These are phyloP conservation scores for Solanum rostratum DNA, from an alignment of 257 asterid genomes.

Conservation along the genomic window DNA sequence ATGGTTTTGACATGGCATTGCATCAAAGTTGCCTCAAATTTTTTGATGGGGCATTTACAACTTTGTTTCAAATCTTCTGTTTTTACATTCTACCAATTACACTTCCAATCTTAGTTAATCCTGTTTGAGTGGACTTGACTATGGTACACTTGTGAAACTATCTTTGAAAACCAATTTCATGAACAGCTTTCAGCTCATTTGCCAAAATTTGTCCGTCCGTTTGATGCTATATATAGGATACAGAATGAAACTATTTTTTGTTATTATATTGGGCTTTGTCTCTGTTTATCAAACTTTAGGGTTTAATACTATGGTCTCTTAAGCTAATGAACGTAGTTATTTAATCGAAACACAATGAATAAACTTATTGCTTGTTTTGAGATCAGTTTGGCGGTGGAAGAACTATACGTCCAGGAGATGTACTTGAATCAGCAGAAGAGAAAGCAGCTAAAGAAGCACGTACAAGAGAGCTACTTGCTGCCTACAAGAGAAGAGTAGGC, in stretches of 20 bases:
- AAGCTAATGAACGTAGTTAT: neutral
- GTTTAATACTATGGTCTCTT: neutral
- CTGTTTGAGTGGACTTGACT: neutral
- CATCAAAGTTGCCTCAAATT: neutral
- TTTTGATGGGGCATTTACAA: neutral
- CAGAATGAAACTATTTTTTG: neutral
- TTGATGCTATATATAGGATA: neutral
- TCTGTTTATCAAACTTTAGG: neutral
- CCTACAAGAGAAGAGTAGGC: constrained; percentile 62
- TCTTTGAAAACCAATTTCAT: neutral
- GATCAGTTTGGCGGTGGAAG: constrained; percentile 88
- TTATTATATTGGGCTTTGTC: neutral
- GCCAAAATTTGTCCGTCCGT: neutral
- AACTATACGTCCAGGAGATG: constrained; percentile 75
- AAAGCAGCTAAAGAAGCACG: constrained; percentile 64
- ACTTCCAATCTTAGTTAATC: neutral
- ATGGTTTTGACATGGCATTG: neutral
- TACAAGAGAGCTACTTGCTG: constrained; percentile 60
- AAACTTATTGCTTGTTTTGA: constrained; percentile 2
- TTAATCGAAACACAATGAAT: neutral
- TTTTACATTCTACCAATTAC: neutral
- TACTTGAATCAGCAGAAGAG: constrained; percentile 67
- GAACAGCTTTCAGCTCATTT: neutral
- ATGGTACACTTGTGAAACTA: neutral
- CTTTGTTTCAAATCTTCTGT: neutral